phyloP scores from a whole-genome alignment of 768 basidiomycete genomes.

The Mycena metata region DNA sequence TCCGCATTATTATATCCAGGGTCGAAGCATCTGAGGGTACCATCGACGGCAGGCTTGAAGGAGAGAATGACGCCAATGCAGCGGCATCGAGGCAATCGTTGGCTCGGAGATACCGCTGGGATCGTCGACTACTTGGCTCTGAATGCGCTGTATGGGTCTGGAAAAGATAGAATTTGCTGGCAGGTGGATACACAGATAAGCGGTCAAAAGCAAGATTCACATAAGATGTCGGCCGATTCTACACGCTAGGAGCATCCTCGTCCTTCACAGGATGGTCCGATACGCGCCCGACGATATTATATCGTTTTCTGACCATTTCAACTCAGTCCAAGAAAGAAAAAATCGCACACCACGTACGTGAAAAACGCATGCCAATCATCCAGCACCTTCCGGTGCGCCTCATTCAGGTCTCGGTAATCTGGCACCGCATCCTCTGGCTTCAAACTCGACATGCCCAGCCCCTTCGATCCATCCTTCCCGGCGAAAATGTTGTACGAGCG shows the following conservation, averaged over 20 bases:
- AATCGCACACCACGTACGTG: conserved; percentile 60
- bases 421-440: conserved; percentile 88
- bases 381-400: conserved; percentile 81
- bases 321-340: not conserved
- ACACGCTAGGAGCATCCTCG: not conserved
- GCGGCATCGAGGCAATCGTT: no score
- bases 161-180: no score
- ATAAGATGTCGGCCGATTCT: not conserved
- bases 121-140: no score
- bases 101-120: no score
- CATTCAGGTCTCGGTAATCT: conserved; percentile 83
- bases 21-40: no score
- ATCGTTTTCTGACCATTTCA: conserved; percentile 72
- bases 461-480: conserved; percentile 93
- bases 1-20: no score
- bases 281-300: conserved; percentile 88
- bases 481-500: conserved; percentile 88
- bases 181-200: no score
- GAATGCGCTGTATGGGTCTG: no score
- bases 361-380: conserved; percentile 95
- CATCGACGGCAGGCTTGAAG: no score
- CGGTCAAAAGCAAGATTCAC: not conserved
- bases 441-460: conserved; percentile 90
- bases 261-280: conserved; percentile 58
- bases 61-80: no score